These are phyloP conservation scores for Sclerotinia minor DNA, from an alignment of 2,329 filamentous ascomycete genomes.

Conservation along the genomic window DNA sequence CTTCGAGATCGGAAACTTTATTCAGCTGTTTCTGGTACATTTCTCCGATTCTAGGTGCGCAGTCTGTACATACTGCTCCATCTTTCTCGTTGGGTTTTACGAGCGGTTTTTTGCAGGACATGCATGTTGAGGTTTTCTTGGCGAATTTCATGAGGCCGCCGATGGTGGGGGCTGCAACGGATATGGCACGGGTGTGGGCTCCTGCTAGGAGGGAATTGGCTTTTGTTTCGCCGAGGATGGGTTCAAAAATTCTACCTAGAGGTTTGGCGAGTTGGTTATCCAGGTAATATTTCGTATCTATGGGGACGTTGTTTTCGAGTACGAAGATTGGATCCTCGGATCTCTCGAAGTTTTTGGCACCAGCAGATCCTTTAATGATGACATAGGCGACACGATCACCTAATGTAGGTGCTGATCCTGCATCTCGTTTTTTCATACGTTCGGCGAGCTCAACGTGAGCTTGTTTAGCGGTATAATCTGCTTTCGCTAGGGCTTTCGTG, in stretches of 20 bases:
- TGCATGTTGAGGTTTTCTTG: slow-evolving; percentile 96
- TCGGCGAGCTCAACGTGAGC: slow-evolving; percentile 94
- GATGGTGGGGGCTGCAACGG: slow-evolving; percentile 84
- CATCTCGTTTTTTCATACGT: slow-evolving; percentile 65
- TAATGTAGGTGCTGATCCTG: slow-evolving; percentile 19
- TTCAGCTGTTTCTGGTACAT: slow-evolving; percentile 88
- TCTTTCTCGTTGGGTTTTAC: slow-evolving; percentile 73
- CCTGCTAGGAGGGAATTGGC: slow-evolving; percentile 83
- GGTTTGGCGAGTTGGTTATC: slow-evolving; percentile 98
- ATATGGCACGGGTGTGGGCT: slow-evolving; percentile 92
- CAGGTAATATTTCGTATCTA: slow-evolving; percentile 97
- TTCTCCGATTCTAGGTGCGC: slow-evolving; percentile 81
- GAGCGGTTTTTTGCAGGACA: slow-evolving; percentile 98
- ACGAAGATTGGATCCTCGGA: slow-evolving; percentile 97
- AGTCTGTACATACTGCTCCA: slow-evolving; percentile 87
- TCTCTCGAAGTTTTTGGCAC: slow-evolving; percentile 93
- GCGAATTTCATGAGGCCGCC: slow-evolving; percentile 98
- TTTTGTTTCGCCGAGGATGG: slow-evolving; percentile 91
- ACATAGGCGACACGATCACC: slow-evolving; percentile 60
- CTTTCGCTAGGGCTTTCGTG: slow-evolving; percentile 92
- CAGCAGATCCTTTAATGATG: slow-evolving; percentile 87
- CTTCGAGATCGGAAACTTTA: slow-evolving; percentile 88
- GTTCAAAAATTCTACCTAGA: slow-evolving; percentile 92
- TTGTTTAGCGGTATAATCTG: slow-evolving; percentile 86
- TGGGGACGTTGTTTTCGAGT: slow-evolving; percentile 94